phyloP scores from a whole-genome alignment of 306 rosid genomes.

The Trifolium repens region DNA sequence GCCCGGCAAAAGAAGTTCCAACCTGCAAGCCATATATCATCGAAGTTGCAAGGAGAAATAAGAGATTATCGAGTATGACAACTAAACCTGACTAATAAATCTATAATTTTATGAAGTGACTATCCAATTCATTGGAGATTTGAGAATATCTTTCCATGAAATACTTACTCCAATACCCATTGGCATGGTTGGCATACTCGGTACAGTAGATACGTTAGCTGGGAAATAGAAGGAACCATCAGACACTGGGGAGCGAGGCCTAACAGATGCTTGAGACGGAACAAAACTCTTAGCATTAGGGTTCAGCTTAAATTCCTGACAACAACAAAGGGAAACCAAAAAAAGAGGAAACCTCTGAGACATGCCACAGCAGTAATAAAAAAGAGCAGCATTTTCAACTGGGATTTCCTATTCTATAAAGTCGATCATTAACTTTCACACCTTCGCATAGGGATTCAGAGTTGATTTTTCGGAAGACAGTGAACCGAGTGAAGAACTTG shows the following conservation, averaged over 20 bases:
- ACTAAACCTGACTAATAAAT: background rate
- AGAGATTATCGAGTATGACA: slow-evolving; percentile 20
- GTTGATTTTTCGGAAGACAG: slow-evolving; percentile 77
- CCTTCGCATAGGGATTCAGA: slow-evolving; percentile 94
- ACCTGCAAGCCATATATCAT: slow-evolving; percentile 57
- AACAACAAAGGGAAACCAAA: slow-evolving; percentile 16
- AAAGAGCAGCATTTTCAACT: slow-evolving; percentile 18
- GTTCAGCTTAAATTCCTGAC: slow-evolving; percentile 89
- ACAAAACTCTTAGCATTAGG: slow-evolving; percentile 92
- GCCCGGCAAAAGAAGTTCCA: slow-evolving; percentile 76
- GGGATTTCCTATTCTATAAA: slow-evolving; percentile 10
- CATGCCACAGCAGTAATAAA: slow-evolving; percentile 1
- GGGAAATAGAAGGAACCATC: slow-evolving; percentile 86
- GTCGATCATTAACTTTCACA: slow-evolving; percentile 39
- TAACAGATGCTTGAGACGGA: slow-evolving; percentile 74
- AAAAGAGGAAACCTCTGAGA: slow-evolving; percentile 23
- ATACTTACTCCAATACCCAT: slow-evolving; percentile 87
- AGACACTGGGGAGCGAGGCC: slow-evolving; percentile 85
- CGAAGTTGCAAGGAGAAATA: slow-evolving; percentile 8
- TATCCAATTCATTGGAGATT: slow-evolving; percentile 18
- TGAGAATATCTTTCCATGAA: slow-evolving; percentile 29
- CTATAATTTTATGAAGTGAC: background rate
- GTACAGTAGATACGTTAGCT: slow-evolving; percentile 57
- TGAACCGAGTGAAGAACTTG: slow-evolving; percentile 89
- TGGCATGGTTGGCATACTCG: slow-evolving; percentile 79